Percentiles rank a stretch among this genome's conserved stretches.
Conservation (phyloP, 371 early-diverging fungal species). For the Rhizomucor pusillus region DNA sequence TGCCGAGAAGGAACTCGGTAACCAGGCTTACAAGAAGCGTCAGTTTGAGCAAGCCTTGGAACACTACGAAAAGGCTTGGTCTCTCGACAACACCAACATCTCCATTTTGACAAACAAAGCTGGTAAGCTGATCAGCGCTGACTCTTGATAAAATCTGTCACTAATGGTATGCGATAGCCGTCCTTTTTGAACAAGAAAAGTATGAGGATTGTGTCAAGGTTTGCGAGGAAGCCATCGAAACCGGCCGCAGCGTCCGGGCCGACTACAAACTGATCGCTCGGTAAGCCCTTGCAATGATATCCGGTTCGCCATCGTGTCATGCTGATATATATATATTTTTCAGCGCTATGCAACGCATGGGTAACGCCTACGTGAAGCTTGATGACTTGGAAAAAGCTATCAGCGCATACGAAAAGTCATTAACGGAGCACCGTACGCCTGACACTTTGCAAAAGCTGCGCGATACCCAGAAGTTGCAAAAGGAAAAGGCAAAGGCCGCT, state of each 20-base stretch:
- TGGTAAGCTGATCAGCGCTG: conserved; percentile 28
- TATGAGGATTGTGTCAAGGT: conserved; percentile 90
- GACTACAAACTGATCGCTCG: conserved; percentile 96
- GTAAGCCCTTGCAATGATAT: conserved; percentile 32
- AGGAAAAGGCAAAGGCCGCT: conserved; percentile 76
- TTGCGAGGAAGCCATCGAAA: conserved; percentile 90
- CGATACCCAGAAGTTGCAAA: conserved; percentile 83
- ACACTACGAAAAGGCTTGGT: conserved; percentile 92
- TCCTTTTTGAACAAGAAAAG: conserved; percentile 90
- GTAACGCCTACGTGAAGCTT: conserved; percentile 82
- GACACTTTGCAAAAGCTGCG: conserved; percentile 90
- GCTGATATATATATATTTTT: background rate
- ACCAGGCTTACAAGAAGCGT: conserved; percentile 90
- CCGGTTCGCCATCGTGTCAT: background rate
- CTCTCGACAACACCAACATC: conserved; percentile 83
- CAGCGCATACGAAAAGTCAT: conserved; percentile 88
- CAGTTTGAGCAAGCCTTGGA: conserved; percentile 87
- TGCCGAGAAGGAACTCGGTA: conserved; percentile 89
- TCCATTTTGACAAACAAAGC: conserved; percentile 95
- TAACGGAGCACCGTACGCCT: conserved; percentile 94
- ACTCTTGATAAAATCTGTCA: background rate
- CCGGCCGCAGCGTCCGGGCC: conserved; percentile 86
- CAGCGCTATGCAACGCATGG: conserved; percentile 89
- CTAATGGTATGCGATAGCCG: conserved; percentile 52
- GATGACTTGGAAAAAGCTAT: conserved; percentile 84